Evolutionary conservation across 345 rosid species (phyloP).

Genomic region (Linum lewisii): DNA sequence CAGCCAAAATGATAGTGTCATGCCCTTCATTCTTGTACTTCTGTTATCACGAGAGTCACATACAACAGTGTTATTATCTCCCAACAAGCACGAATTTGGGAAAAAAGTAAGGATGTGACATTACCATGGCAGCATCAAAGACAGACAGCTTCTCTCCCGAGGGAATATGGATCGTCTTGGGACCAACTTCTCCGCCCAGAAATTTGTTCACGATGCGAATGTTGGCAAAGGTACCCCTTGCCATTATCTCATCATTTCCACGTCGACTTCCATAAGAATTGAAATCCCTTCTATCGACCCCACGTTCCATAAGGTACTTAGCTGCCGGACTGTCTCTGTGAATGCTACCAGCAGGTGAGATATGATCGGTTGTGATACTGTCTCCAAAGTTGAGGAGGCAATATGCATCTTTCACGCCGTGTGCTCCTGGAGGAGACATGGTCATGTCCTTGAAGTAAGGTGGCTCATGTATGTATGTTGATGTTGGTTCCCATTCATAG

Average conservation of each 20-base stretch:
- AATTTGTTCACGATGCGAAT: constrained; percentile 72
- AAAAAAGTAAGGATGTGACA: constrained; percentile 8
- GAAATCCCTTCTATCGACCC: constrained; percentile 73
- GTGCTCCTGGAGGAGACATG: constrained; percentile 83
- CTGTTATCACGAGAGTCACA: constrained; percentile 26
- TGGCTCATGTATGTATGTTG: constrained; percentile 85
- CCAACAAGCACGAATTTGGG: background rate
- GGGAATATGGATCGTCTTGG: constrained; percentile 74
- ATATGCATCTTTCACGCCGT: constrained; percentile 75
- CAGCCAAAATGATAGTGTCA: constrained; percentile 66
- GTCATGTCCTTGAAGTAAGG: constrained; percentile 85
- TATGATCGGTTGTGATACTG: constrained; percentile 90
- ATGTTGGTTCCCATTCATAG: constrained; percentile 72
- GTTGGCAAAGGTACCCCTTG: constrained; percentile 79
- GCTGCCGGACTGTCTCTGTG: constrained; percentile 94
- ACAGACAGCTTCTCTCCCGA: constrained; percentile 74
- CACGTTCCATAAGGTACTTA: constrained; percentile 62
- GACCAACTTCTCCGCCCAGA: constrained; percentile 83
- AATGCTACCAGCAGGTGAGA: constrained; percentile 91
- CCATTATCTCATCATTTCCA: constrained; percentile 84
- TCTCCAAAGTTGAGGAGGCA: constrained; percentile 84
- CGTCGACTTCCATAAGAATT: constrained; percentile 89
- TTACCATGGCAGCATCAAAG: constrained; percentile 78
- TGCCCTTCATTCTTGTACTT: constrained; percentile 67
- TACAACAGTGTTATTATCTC: background rate